These are phyloP conservation scores for Jatropha multifida DNA, from an alignment of 441 rosid genomes.

Conservation along the genomic window DNA sequence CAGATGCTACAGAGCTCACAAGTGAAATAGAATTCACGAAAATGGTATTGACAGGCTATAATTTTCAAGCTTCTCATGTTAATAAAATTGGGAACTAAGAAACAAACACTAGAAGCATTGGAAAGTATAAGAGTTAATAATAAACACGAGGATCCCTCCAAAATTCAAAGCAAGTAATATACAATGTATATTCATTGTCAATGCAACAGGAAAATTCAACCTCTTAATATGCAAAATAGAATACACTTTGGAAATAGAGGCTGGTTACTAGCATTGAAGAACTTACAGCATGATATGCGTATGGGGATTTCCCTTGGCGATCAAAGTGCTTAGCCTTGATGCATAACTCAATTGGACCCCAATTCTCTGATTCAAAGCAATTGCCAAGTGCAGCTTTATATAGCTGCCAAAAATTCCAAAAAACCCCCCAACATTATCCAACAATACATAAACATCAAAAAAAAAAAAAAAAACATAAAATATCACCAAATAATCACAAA, in stretches of 20 bases:
- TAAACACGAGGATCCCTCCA: neutral
- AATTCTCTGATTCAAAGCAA: conserved; percentile 83
- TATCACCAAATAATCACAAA: neutral
- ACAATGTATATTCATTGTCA: neutral
- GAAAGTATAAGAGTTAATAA: neutral
- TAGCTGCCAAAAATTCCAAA: conserved; percentile 36
- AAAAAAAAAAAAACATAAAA: neutral
- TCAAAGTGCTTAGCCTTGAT: conserved; percentile 90
- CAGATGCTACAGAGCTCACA: neutral
- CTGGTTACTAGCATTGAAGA: neutral
- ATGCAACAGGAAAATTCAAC: conserved; percentile 11
- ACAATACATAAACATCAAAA: conserved; percentile 5
- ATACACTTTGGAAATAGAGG: neutral
- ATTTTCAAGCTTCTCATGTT: neutral
- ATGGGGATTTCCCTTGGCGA: conserved; percentile 88
- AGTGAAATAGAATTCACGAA: neutral
- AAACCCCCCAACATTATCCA: conserved; percentile 17
- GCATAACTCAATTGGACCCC: conserved; percentile 84
- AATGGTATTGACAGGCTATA: neutral
- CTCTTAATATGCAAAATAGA: neutral
- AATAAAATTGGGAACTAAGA: neutral
- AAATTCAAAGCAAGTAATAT: neutral
- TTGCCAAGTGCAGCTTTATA: conserved; percentile 91
- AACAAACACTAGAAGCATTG: neutral
- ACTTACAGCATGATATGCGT: conserved; percentile 88